phyloP scores from a whole-genome alignment of 495 filamentous ascomycete genomes.

The Neurospora sp. region DNA sequence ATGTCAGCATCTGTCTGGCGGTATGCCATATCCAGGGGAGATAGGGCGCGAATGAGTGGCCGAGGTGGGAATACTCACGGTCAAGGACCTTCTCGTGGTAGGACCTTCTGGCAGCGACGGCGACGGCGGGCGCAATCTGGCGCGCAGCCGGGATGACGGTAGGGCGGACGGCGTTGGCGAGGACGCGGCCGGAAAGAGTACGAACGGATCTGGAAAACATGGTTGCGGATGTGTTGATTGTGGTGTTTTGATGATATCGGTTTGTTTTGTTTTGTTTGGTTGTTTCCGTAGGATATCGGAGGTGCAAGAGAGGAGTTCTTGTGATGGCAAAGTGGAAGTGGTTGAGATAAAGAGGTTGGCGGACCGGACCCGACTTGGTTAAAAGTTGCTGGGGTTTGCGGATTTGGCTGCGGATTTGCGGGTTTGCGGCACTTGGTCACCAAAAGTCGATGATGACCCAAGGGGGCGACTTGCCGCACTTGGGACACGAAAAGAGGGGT shows the following conservation, averaged over 20 bases:
- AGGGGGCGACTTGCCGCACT: conserved; percentile 18
- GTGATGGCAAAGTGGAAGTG: conserved; percentile 1
- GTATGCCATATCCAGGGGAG: background rate
- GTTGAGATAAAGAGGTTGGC: conserved; percentile 1
- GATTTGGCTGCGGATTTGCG: background rate
- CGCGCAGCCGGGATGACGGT: conserved; percentile 22
- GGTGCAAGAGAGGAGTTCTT: background rate
- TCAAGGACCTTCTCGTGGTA: conserved; percentile 69
- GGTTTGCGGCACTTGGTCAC: conserved; percentile 18
- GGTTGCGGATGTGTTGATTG: conserved; percentile 4
- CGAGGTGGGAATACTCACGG: conserved; percentile 13
- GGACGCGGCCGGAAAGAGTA: conserved; percentile 16
- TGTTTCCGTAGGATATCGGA: background rate
- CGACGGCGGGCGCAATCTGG: conserved; percentile 24
- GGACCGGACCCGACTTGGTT: conserved; percentile 6
- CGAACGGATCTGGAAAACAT: conserved; percentile 30
- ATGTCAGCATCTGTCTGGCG: conserved; percentile 1
- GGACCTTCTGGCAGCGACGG: conserved; percentile 32
- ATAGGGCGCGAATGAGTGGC: background rate
- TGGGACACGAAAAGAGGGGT: background rate
- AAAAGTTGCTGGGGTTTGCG: conserved; percentile 15
- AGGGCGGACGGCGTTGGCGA: conserved; percentile 15
- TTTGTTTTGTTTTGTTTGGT: background rate
- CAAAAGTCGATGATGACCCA: conserved; percentile 16
- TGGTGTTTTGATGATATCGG: background rate